Evolutionary conservation across 306 rosid genomes (phyloP).

Genomic region (Arachis stenosperma): DNA sequence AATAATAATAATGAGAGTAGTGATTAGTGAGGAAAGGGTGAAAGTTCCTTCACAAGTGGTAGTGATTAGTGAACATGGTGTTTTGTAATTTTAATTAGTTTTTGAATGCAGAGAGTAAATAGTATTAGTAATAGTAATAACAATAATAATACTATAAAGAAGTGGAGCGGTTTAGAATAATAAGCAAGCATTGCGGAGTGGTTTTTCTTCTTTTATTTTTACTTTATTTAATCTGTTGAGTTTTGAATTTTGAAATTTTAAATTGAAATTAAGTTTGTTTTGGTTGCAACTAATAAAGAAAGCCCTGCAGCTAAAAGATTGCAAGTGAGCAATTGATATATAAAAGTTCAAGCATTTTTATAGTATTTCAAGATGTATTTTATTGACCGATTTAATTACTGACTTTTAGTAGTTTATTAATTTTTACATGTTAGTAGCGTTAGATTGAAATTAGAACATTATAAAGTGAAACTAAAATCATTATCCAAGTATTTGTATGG

Average conservation of each 20-base stretch:
- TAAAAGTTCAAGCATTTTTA: too few species aligned
- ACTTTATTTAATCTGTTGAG: background rate
- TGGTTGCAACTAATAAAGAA: constrained; percentile 31
- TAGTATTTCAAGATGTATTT: too few species aligned
- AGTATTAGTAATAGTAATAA: too few species aligned
- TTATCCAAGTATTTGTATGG: too few species aligned
- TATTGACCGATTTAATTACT: too few species aligned
- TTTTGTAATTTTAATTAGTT: constrained; percentile 23
- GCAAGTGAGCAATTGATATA: background rate
- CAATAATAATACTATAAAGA: constrained; percentile 28
- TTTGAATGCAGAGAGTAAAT: constrained; percentile 9
- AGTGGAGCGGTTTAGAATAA: constrained; percentile 75
- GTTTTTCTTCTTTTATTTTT: constrained; percentile 21
- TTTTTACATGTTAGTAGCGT: too few species aligned
- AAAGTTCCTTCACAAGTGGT: constrained; percentile 42
- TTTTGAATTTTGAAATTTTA: constrained; percentile 25
- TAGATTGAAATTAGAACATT: too few species aligned
- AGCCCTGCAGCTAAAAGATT: background rate
- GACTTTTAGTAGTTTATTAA: too few species aligned
- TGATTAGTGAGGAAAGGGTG: constrained; percentile 23
- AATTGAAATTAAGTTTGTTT: constrained; percentile 1
- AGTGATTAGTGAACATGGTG: background rate
- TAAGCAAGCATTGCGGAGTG: constrained; percentile 61
- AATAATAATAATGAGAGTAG: constrained; percentile 33
- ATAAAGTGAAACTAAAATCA: too few species aligned